Evolutionary conservation across 163 green algal genomes (phyloP).

Genomic region (Volvox carteri): DNA sequence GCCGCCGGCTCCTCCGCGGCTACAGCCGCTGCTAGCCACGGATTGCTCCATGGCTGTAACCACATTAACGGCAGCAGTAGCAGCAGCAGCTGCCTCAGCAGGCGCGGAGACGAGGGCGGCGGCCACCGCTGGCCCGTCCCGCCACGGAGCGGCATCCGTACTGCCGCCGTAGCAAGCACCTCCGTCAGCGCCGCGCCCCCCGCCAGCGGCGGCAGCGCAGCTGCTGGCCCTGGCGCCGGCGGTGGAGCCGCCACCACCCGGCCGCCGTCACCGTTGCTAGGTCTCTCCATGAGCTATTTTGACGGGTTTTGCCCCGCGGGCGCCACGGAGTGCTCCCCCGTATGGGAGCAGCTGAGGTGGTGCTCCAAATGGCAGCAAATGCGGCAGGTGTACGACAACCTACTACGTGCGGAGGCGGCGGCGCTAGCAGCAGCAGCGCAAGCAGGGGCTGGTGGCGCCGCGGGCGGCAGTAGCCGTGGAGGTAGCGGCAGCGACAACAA

Average conservation of each 20-base stretch:
- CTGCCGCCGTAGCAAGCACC: not conserved
- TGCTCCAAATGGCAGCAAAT: constrained; percentile 46
- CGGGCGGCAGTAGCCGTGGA: not conserved
- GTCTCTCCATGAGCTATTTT: constrained; percentile 27
- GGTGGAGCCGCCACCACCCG: not conserved
- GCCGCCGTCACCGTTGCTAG: not conserved
- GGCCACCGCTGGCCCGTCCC: not conserved
- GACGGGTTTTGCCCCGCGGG: constrained; percentile 34
- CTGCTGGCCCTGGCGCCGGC: not conserved
- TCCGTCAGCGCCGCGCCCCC: constrained; percentile 2
- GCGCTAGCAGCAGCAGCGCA: not conserved
- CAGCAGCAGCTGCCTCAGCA: not conserved
- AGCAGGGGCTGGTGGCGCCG: not conserved
- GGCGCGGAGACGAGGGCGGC: not conserved
- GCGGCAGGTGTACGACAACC: constrained; percentile 43
- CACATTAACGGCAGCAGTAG: not conserved
- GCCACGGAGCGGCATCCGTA: not conserved
- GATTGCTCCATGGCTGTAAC: no score
- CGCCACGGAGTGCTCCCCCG: not conserved
- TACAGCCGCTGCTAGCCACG: not conserved
- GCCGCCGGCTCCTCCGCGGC: not conserved
- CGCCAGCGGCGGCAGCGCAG: not conserved
- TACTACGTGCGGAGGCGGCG: constrained; percentile 14
- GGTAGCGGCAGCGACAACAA: not conserved
- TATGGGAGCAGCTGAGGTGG: constrained; percentile 51